Evolutionary conservation across 768 basidiomycete species (phyloP), one percentile per base, ranked within the genome.

Genomic region (Suillus variegatus): DNA sequence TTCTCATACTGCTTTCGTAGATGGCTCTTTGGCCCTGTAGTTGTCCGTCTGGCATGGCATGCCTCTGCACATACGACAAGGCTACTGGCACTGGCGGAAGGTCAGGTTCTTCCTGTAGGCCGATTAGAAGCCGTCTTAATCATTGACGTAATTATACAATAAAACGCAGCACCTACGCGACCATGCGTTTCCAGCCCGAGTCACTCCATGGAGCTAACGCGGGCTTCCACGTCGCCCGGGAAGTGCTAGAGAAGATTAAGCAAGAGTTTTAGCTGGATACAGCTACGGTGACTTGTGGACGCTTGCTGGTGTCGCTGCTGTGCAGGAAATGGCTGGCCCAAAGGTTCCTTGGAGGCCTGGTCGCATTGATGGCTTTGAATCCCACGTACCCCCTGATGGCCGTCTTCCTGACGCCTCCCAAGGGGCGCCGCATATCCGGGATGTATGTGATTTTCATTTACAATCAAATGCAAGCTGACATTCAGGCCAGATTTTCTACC

Each of bases 241-340:
- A 77, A 6, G 76, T 93, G 65, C 89, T 98, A 87, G 93, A 97
- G 74, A 85, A 91, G 64, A 77, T 98, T 74, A 96, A 99, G 82
- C 73, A 88, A 62, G 87, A 97, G 71, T 94, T n/a, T 91, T 82
- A 85, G 88, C 0, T 96, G 95, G 94, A 97, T 99, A n/a, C 69
- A 91, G 87, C 65, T 99, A 97, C 76, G 96, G 95, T 68, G 96
- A 98, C 76, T 82, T 97, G 64, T 97, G 96, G 95, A 99, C 97
- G 32, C 89, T 99, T 46, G 97, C 82, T 62, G 97, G 97, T 74
- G 96, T 98, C 64, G 86, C 86, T 69, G 95, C 96, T 62, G 80
- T 98, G 60, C 92, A 93, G 82, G 97, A 99, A 82, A 91, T 95
- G 86, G 89, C 86, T 63, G 97, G 97, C 16, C 97, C 97, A 54